A percentile compares a stretch with the other conserved stretches of the same genome.
These are phyloP conservation scores for Pseudonitzschia delicatissima DNA, from an alignment of 108 stramenopile genomes.

Conservation along the genomic window DNA sequence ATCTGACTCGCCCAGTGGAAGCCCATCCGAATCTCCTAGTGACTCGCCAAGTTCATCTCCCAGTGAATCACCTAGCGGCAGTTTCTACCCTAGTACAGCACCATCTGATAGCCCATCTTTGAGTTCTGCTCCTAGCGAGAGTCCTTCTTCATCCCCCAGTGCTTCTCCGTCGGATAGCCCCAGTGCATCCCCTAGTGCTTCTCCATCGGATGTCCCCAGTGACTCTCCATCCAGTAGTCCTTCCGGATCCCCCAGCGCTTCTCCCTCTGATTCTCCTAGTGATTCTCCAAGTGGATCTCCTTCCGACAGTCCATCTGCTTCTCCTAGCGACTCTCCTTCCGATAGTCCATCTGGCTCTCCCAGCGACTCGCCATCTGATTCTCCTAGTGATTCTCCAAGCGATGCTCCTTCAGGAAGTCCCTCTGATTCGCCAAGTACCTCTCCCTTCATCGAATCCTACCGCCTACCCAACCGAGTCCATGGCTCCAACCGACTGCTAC, in stretches of 20 bases:
- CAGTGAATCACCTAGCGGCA: background rate
- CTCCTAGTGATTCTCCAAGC: background rate
- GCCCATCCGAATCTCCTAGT: background rate
- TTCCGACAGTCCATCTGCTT: background rate
- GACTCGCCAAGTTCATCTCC: slow-evolving; percentile 8
- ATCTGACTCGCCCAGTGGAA: background rate
- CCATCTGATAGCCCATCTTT: slow-evolving; percentile 13
- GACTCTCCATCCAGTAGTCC: slow-evolving; percentile 10
- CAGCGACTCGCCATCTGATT: too few relatives aligned
- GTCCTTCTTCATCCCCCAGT: too few relatives aligned
- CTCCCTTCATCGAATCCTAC: background rate
- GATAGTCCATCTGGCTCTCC: slow-evolving; percentile 13
- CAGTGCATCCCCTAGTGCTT: background rate
- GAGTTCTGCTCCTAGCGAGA: background rate
- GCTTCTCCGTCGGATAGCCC: too few relatives aligned
- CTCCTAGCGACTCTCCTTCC: background rate
- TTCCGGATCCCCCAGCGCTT: background rate
- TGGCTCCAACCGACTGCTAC: slow-evolving; percentile 8
- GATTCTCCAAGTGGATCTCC: background rate
- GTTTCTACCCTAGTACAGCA: slow-evolving; percentile 17
- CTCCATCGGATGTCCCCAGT: slow-evolving; percentile 4
- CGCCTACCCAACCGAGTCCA: background rate
- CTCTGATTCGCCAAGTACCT: background rate
- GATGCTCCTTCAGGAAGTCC: background rate
- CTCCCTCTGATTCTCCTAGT: slow-evolving; percentile 7